Conservation (phyloP, 2,329 filamentous ascomycete species). For the Emericellopsis atlantica region DNA sequence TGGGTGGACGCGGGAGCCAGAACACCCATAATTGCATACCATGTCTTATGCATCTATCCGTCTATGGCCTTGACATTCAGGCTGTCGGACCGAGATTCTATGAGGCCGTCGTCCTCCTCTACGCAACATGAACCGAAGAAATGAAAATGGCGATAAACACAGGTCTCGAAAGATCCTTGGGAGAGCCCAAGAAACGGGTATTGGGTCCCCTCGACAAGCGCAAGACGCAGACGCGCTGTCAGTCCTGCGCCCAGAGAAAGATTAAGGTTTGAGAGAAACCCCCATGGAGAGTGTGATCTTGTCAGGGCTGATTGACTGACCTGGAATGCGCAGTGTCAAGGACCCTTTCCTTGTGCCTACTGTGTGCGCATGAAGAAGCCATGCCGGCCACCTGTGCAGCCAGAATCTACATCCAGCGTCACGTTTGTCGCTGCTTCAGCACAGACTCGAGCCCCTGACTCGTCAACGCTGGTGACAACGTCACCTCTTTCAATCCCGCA, state of each 20-base stretch:
- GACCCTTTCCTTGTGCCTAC: conserved; percentile 11
- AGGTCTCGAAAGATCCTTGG: background rate
- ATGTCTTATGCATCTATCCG: no score
- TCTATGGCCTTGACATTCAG: no score
- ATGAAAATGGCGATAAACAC: background rate
- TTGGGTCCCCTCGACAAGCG: conserved; percentile 14
- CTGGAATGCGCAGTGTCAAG: conserved; percentile 9
- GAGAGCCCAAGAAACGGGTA: background rate
- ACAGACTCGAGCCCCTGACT: no score
- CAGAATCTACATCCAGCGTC: conserved; percentile 2
- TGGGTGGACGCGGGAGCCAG: no score
- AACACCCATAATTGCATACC: no score
- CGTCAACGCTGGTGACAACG: no score
- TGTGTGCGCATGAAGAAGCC: conserved; percentile 11
- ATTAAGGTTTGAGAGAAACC: conserved; percentile 10
- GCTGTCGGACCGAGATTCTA: no score
- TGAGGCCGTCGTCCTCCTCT: background rate
- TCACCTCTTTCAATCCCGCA: no score
- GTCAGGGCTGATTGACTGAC: background rate
- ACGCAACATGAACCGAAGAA: background rate
- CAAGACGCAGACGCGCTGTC: conserved; percentile 10
- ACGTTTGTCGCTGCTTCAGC: conserved; percentile 1
- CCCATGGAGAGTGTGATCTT: background rate
- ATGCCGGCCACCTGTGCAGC: conserved; percentile 6
- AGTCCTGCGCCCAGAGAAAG: conserved; percentile 11